Percentiles rank a stretch among this genome's conserved stretches.
phyloP scores from a whole-genome alignment of 2,329 filamentous ascomycete genomes.

The Paracoccidioides lutzii region DNA sequence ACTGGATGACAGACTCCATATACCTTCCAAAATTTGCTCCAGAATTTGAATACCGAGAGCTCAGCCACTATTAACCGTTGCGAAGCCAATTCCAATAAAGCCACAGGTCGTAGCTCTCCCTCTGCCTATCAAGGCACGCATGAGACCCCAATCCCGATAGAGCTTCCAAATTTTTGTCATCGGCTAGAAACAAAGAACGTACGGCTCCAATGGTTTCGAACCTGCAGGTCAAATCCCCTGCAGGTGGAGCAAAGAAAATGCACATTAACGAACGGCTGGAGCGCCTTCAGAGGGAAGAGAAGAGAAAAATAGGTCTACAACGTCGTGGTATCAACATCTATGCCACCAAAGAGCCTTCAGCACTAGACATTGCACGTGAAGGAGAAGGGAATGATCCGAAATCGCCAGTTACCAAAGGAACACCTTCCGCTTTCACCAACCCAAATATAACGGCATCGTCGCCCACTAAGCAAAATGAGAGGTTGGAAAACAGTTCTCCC shows the following conservation, averaged over 20 bases:
- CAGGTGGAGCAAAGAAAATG: neutral
- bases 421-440: constrained; percentile 5
- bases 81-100: neutral
- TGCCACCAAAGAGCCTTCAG: neutral
- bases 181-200: neutral
- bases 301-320: constrained; percentile 4
- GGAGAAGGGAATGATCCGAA: constrained; percentile 18
- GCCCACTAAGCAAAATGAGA: neutral
- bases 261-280: constrained; percentile 11
- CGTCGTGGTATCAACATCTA: neutral
- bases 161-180: neutral
- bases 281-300: constrained; percentile 12
- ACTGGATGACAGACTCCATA: neutral
- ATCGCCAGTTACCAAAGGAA: constrained; percentile 12
- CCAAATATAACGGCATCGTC: neutral
- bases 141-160: too few species aligned
- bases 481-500: neutral
- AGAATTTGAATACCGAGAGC: neutral
- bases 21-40: neutral
- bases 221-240: neutral
- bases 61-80: neutral
- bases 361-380: constrained; percentile 8
- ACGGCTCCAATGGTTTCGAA: neutral
- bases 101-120: neutral
- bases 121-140: neutral